Evolutionary conservation across 306 rosid genomes (phyloP), one percentile per base, ranked within the genome.

Genomic region (Dalbergia oliveri): DNA sequence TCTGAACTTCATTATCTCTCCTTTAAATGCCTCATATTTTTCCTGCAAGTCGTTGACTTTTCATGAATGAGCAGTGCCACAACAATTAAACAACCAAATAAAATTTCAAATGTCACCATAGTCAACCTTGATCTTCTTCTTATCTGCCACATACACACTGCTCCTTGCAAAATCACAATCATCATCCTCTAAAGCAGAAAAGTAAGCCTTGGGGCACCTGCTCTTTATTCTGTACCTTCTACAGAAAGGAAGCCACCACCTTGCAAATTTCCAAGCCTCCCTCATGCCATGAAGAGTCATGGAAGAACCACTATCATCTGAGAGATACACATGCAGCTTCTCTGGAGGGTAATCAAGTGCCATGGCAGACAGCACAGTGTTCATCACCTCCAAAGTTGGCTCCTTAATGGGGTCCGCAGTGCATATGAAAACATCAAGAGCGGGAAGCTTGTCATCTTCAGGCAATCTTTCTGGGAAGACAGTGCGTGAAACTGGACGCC

Each of bases 161-260:
- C 79, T 81, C 35, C 64, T 61, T 3, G 67, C 16, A 44, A 66
- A 81, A 11, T 67, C 84, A 69, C 41, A 12, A 73, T 45, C 82
- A 63, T 79, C 82, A 21, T 66, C 87, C 41, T 50, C 83, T 5
- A 10, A 69, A 78, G 66, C 59, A 0, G 92, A 88, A 81, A 91
- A 89, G 77, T 87, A 91, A 58, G 84, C 90, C 81, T 85, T 77
- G 9, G 98, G 95, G 65, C 90, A 87, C 82, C 89, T 81, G 59
- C 59, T 81, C 76, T 59, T 72, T 18, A 90, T 71, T 43, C 56
- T 67, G 77, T 88, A 84, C 64, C 60, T 87, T 77, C 54, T 82
- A 56, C 97, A 90, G 59, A 91, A 94, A 0, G 90, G 95, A 75
- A 90, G 84, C 98, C 98, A 91, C 83, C 65, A 77, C 84, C 69